phyloP scores from a whole-genome alignment of 176 grass and related monocot species.

The Oryza punctata region DNA sequence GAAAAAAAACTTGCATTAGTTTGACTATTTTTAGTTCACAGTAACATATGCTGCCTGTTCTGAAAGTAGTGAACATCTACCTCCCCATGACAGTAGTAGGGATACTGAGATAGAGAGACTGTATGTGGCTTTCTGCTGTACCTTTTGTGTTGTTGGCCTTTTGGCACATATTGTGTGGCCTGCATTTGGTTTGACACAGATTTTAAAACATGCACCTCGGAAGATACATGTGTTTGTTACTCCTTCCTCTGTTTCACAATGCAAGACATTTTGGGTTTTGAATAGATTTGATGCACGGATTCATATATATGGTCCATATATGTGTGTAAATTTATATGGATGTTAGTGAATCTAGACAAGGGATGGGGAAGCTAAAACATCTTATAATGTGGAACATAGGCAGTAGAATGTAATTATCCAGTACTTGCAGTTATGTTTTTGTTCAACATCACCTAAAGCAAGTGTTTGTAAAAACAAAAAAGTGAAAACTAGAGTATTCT shows the following conservation, averaged over 20 bases:
- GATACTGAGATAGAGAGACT: not conserved
- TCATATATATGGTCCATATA: no score
- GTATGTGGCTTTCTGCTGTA: not conserved
- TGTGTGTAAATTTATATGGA: no score
- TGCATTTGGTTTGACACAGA: not conserved
- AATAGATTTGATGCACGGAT: no score
- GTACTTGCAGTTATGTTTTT: not conserved
- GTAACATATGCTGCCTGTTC: not conserved
- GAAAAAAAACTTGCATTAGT: not conserved
- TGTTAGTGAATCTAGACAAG: no score
- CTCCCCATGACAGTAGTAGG: not conserved
- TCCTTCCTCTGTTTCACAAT: no score
- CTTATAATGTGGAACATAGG: no score
- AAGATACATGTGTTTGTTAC: conserved; percentile 5
- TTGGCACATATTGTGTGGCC: not conserved
- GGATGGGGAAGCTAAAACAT: no score
- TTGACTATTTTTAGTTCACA: not conserved
- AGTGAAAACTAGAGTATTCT: not conserved
- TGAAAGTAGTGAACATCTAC: not conserved
- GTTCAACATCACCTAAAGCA: not conserved
- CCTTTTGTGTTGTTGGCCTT: not conserved
- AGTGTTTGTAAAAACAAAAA: not conserved
- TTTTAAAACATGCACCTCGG: not conserved
- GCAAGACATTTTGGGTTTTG: no score
- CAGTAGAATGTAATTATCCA: conserved; percentile 3